These are phyloP conservation scores for Penicillium occitanis DNA, from an alignment of 2,329 filamentous ascomycete genomes.

Conservation along the genomic window DNA sequence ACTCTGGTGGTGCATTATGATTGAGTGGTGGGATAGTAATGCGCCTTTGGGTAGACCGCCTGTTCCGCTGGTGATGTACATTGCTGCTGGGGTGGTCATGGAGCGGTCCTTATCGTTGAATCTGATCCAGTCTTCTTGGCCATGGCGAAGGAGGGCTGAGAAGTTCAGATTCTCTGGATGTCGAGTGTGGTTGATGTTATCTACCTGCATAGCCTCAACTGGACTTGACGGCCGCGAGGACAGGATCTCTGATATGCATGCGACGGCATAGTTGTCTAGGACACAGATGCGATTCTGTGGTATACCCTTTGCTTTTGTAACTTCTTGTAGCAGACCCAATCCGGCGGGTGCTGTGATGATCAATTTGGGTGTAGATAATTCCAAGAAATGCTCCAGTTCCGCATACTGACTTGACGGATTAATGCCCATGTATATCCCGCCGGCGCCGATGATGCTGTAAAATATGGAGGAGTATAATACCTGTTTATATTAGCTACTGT, in stretches of 20 bases:
- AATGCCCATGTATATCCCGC: constrained; percentile 53
- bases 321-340: constrained; percentile 31
- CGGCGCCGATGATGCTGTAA: constrained; percentile 46
- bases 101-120: constrained; percentile 45
- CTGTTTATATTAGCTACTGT: constrained; percentile 22
- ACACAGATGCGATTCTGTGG: constrained; percentile 21
- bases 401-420: constrained; percentile 50
- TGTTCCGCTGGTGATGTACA: constrained; percentile 58
- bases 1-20: constrained; percentile 52
- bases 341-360: constrained; percentile 47
- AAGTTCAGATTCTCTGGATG: constrained; percentile 8
- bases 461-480: constrained; percentile 42
- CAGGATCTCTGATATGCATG: constrained; percentile 11
- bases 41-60: constrained; percentile 63
- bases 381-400: constrained; percentile 51
- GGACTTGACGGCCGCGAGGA: not conserved
- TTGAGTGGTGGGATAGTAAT: constrained; percentile 58
- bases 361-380: constrained; percentile 46
- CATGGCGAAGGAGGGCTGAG: constrained; percentile 43
- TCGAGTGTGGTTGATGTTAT: not conserved
- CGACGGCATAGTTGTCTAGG: constrained; percentile 19
- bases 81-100: constrained; percentile 52
- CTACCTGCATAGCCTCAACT: not conserved
- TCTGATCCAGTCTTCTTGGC: constrained; percentile 50
- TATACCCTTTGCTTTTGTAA: constrained; percentile 9